Evolutionary conservation across 441 rosid genomes (phyloP).

Genomic region (Dalechampia spathulata): DNA sequence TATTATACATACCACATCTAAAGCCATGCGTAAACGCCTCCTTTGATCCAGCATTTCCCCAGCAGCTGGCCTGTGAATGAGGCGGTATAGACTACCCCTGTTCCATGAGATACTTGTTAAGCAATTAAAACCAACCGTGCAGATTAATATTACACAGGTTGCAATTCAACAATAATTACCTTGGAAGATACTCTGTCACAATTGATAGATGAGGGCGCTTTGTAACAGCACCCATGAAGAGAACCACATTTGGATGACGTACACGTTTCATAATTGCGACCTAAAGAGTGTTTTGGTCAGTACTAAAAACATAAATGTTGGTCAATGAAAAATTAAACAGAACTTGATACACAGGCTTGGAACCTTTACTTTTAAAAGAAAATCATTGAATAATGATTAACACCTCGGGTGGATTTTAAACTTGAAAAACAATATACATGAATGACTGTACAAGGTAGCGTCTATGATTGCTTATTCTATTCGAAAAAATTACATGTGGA

Average conservation of each 20-base stretch:
- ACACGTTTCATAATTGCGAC: constrained; percentile 98
- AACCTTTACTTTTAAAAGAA: not conserved
- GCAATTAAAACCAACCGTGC: not conserved
- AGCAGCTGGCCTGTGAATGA: constrained; percentile 80
- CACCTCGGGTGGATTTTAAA: not conserved
- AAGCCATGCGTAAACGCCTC: constrained; percentile 82
- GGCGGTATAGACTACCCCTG: constrained; percentile 93
- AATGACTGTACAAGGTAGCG: not conserved
- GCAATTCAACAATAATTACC: constrained; percentile 34
- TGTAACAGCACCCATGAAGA: constrained; percentile 98
- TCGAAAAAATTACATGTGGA: no score
- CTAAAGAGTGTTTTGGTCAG: constrained; percentile 22
- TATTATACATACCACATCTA: constrained; percentile 75
- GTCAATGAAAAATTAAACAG: not conserved
- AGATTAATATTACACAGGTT: not conserved
- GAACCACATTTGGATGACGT: constrained; percentile 96
- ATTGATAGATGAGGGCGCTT: constrained; percentile 81
- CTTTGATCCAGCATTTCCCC: constrained; percentile 86
- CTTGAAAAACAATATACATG: not conserved
- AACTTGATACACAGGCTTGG: not conserved
- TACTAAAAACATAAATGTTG: not conserved
- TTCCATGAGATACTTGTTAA: constrained; percentile 13
- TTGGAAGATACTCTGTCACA: constrained; percentile 89
- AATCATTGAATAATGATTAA: not conserved
- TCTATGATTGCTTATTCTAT: no score